Conservation (phyloP, 257 asterid species). For the Verbena officinalis region DNA sequence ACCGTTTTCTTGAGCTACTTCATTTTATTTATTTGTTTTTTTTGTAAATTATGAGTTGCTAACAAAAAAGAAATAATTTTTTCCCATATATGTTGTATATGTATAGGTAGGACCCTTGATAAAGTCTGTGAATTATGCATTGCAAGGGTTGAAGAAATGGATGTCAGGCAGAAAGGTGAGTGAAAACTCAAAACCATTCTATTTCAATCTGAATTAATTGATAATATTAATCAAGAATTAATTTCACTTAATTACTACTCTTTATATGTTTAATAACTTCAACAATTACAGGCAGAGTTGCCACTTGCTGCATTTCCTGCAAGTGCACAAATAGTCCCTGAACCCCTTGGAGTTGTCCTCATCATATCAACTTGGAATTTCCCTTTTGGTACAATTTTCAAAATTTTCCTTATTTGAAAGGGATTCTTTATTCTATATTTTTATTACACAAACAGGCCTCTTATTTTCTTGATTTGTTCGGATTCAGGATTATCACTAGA, state of each 20-base stretch:
- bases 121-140: conserved; percentile 58
- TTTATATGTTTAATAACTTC: not conserved
- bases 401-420: not conserved
- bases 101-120: conserved; percentile 66
- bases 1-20: no score
- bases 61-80: not conserved
- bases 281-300: conserved; percentile 53
- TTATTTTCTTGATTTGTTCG: not conserved
- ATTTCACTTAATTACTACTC: not conserved
- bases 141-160: conserved; percentile 63
- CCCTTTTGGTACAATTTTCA: conserved; percentile 58
- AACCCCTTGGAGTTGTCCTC: conserved; percentile 88
- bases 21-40: no score
- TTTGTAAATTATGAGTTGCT: not conserved
- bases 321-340: conserved; percentile 66
- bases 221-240: no score
- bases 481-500: conserved; percentile 71
- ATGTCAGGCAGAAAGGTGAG: conserved; percentile 61
- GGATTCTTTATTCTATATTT: no score
- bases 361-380: conserved; percentile 82
- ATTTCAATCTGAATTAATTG: not conserved
- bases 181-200: not conserved
- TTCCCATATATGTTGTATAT: not conserved
- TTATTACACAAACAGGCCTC: no score
- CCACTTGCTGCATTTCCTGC: conserved; percentile 82